phyloP scores from a whole-genome alignment of 352 stramenopile genomes.

The Elongisporangium undulatum region DNA sequence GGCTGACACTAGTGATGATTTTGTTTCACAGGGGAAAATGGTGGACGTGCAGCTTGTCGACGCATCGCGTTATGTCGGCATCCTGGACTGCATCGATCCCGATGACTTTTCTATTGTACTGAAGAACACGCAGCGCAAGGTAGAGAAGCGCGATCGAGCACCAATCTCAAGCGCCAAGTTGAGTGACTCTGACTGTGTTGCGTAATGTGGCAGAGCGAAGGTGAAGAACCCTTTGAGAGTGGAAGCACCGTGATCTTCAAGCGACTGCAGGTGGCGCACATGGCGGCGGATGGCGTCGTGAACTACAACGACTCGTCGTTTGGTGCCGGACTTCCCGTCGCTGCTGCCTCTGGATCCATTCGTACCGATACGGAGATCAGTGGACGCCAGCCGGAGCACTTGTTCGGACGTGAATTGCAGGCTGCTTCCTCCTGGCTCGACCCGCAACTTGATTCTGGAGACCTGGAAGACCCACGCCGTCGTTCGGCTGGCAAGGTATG shows the following conservation, averaged over 20 bases:
- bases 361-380: conserved; percentile 93
- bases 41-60: conserved; percentile 67
- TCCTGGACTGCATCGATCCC: conserved; percentile 80
- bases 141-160: neutral
- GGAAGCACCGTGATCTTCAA: conserved; percentile 79
- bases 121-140: conserved; percentile 64
- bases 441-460: conserved; percentile 66
- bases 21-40: conserved; percentile 37
- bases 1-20: conserved; percentile 1
- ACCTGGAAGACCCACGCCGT: conserved; percentile 54
- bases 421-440: conserved; percentile 77
- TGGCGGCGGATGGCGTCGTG: conserved; percentile 49
- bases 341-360: conserved; percentile 25
- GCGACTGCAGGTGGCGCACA: conserved; percentile 54
- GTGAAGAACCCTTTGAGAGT: conserved; percentile 49
- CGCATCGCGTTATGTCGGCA: conserved; percentile 54
- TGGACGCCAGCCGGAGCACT: conserved; percentile 50
- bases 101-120: conserved; percentile 82
- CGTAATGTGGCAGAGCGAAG: conserved; percentile 12
- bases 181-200: neutral
- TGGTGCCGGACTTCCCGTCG: conserved; percentile 10
- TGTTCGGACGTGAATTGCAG: conserved; percentile 65
- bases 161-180: neutral
- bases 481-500: conserved; percentile 32
- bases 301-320: conserved; percentile 56